Percentiles rank a stretch among this genome's conserved stretches.
These are phyloP conservation scores for Neonectria coccinea DNA, from an alignment of 2,329 filamentous ascomycete species.

Conservation along the genomic window DNA sequence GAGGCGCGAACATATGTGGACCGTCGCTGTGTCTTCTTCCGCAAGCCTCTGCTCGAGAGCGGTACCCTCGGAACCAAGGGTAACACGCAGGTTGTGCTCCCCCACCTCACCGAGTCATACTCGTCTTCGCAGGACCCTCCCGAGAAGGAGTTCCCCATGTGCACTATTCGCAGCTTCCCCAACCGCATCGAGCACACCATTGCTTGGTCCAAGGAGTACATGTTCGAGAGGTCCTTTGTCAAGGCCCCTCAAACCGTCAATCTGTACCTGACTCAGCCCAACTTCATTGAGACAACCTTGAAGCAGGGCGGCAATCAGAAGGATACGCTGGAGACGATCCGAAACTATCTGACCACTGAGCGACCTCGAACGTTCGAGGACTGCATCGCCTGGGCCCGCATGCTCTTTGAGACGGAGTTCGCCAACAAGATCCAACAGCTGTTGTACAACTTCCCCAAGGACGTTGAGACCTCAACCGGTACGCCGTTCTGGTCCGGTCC, in stretches of 20 bases:
- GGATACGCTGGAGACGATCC: slow-evolving; percentile 88
- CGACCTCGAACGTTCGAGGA: slow-evolving; percentile 94
- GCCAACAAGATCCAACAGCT: slow-evolving; percentile 97
- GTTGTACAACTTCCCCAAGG: slow-evolving; percentile 96
- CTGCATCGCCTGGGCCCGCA: slow-evolving; percentile 94
- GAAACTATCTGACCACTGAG: slow-evolving; percentile 90
- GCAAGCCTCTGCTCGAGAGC: slow-evolving; percentile 94
- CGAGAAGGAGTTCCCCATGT: slow-evolving; percentile 99
- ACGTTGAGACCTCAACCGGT: slow-evolving; percentile 87
- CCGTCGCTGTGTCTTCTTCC: slow-evolving; percentile 96
- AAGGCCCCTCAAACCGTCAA: slow-evolving; percentile 95
- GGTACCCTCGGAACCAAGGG: slow-evolving; percentile 99
- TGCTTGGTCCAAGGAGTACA: slow-evolving; percentile 90
- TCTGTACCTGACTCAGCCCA: slow-evolving; percentile 89
- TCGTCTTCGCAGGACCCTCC: slow-evolving; percentile 95
- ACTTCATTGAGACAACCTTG: slow-evolving; percentile 87
- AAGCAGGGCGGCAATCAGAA: slow-evolving; percentile 97
- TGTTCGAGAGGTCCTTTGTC: slow-evolving; percentile 94
- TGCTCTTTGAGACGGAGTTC: slow-evolving; percentile 95
- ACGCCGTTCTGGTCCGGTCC: slow-evolving; percentile 98
- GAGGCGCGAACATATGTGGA: slow-evolving; percentile 98
- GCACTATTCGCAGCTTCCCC: slow-evolving; percentile 95
- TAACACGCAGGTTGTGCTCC: slow-evolving; percentile 96
- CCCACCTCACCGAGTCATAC: slow-evolving; percentile 93
- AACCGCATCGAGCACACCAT: slow-evolving; percentile 99